Evolutionary conservation across 2,329 filamentous ascomycete species (phyloP), one percentile per base, ranked within the genome.

Genomic region (Ophiostoma himal-ulmi): DNA sequence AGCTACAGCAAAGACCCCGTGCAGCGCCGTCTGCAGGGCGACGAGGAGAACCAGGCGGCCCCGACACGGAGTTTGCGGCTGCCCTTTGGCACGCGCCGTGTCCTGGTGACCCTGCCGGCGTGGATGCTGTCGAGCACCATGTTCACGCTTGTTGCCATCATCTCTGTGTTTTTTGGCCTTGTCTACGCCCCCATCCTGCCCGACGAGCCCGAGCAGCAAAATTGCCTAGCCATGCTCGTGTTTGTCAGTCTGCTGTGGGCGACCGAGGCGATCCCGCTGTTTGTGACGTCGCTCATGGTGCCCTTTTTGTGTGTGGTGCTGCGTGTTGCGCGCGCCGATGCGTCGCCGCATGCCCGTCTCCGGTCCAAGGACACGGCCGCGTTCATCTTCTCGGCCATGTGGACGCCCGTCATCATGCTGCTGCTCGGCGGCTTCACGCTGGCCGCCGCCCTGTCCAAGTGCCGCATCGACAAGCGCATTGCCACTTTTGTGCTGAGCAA

Each of bases 361-460:
- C 85, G 86, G n/a, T 87, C 93, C 3, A 94, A 94, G 78, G 85
- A 88, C 62, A 94, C 95, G 0, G 92, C 94, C 0, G 84, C 86
- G 37, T 94, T 91, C 76, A 91, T 97, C 71, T 98, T 99, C 76
- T 85, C 93, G 5, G 90, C 95, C 36, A 99, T 99, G 95, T 99
- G 95, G 95, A 97, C 94, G 3, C 94, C 95, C 0, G 95, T 99
- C 70, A 99, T 99, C 75, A 98, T 99, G 95, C 87, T 99, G 20
- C 84, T 99, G 30, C 88, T 99, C 0, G 95, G 95, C 75, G 95
- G 95, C 41, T 99, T 99, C 77, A 97, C 95, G 1, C 90, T 99
- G 69, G 95, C 95, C 11, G 95, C 95, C 0, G 96, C 95, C 0
- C 81, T 99, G 70, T 97, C 93, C 67, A 99, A 99, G 79, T 97